Percentiles rank a stretch among this genome's conserved stretches.
Evolutionary conservation across 306 rosid species (phyloP).

Genomic region (Vigna nakashimae): DNA sequence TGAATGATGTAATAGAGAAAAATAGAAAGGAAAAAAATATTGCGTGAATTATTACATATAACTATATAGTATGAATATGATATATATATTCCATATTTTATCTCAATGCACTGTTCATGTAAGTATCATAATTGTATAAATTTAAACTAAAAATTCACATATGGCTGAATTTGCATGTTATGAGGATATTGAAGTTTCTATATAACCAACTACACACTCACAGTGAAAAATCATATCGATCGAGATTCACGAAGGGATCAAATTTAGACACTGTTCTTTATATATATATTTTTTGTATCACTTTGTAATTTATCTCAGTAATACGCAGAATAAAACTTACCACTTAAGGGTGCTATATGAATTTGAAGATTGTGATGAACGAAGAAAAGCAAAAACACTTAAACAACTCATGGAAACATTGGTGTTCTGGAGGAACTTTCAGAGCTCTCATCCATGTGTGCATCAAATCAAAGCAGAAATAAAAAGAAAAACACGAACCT

Average conservation of each 20-base stretch:
- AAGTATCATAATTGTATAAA: neutral
- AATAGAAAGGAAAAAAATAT: neutral
- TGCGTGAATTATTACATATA: neutral
- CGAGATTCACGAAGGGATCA: neutral
- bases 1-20: neutral
- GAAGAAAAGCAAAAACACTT: neutral
- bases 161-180: neutral
- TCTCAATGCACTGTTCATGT: neutral
- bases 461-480: neutral
- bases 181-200: neutral
- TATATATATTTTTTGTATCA: neutral
- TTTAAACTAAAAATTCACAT: neutral
- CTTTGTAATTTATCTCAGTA: neutral
- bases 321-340: neutral
- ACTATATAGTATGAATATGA: neutral
- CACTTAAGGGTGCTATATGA: no score
- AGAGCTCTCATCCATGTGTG: neutral
- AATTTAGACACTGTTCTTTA: neutral
- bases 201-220: neutral
- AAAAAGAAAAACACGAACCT: constrained; percentile 43
- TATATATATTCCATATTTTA: neutral
- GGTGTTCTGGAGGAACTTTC: neutral
- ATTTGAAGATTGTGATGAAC: neutral
- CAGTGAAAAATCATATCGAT: neutral
- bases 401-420: neutral